phyloP scores from a whole-genome alignment of 78 protist genomes.

The Dictyostelium purpureum region DNA sequence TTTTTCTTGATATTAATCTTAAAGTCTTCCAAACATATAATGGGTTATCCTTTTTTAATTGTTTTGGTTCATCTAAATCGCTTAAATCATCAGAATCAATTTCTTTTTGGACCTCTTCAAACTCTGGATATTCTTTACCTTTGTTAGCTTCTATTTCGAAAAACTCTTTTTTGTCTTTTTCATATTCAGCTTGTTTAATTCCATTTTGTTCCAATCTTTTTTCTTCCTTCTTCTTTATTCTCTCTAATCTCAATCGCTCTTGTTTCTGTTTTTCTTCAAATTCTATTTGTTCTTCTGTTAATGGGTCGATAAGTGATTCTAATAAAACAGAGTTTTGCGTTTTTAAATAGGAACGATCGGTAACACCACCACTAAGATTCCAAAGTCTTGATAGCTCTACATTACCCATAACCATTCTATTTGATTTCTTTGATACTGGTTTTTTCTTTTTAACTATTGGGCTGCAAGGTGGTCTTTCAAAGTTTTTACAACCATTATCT shows the following conservation, averaged over 20 bases:
- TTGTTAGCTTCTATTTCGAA: neutral
- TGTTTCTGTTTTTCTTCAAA: neutral
- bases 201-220: neutral
- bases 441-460: slow-evolving; percentile 24
- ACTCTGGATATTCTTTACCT: neutral
- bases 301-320: slow-evolving; percentile 16
- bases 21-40: slow-evolving; percentile 63
- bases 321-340: slow-evolving; percentile 5
- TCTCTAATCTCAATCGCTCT: neutral
- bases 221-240: slow-evolving; percentile 21
- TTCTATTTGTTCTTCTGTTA: neutral
- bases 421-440: neutral
- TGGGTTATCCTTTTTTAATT: slow-evolving; percentile 19
- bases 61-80: slow-evolving; percentile 69
- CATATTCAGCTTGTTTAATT: neutral
- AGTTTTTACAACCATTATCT: slow-evolving; percentile 48
- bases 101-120: neutral
- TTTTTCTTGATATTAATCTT: slow-evolving; percentile 32
- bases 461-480: slow-evolving; percentile 25
- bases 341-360: slow-evolving; percentile 28
- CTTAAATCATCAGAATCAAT: slow-evolving; percentile 66
- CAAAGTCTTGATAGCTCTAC: slow-evolving; percentile 54
- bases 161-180: neutral
- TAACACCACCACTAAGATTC: slow-evolving; percentile 9
- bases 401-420: slow-evolving; percentile 29